phyloP scores from a whole-genome alignment of 148 eudicot species.

The Vaccinium corymbosum region DNA sequence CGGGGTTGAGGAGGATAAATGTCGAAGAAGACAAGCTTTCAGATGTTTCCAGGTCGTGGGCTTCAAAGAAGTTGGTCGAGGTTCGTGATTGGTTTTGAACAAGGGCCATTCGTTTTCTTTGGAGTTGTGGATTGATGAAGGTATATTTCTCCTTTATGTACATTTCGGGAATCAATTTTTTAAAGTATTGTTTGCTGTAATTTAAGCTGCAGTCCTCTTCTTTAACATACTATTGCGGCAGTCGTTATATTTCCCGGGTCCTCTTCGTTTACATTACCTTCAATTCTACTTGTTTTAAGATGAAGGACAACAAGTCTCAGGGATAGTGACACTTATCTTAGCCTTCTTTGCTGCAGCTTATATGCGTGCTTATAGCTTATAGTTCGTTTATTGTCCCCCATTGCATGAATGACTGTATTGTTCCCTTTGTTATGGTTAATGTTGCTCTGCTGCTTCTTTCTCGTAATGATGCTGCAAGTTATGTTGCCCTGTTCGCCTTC shows the following conservation, averaged over 20 bases:
- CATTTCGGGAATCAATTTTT: too few species aligned
- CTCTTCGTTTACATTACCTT: neutral
- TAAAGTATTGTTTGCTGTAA: neutral
- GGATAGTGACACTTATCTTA: neutral
- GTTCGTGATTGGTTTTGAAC: neutral
- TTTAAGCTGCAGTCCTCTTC: neutral
- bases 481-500: too few species aligned
- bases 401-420: neutral
- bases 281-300: neutral
- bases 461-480: too few species aligned
- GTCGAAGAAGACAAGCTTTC: constrained; percentile 47
- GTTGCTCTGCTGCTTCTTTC: too few species aligned
- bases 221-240: neutral
- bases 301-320: neutral
- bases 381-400: neutral
- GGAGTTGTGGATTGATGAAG: too few species aligned
- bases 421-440: too few species aligned
- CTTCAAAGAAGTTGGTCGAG: constrained; percentile 22
- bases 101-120: too few species aligned
- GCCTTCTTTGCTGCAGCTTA: neutral
- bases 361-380: neutral
- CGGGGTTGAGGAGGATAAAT: constrained; percentile 28
- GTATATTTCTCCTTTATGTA: too few species aligned
- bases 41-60: constrained; percentile 29
- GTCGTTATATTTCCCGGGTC: neutral